These are phyloP conservation scores for Ogataea wickerhamii DNA, from an alignment of 805 yeast genomes.

Conservation along the genomic window DNA sequence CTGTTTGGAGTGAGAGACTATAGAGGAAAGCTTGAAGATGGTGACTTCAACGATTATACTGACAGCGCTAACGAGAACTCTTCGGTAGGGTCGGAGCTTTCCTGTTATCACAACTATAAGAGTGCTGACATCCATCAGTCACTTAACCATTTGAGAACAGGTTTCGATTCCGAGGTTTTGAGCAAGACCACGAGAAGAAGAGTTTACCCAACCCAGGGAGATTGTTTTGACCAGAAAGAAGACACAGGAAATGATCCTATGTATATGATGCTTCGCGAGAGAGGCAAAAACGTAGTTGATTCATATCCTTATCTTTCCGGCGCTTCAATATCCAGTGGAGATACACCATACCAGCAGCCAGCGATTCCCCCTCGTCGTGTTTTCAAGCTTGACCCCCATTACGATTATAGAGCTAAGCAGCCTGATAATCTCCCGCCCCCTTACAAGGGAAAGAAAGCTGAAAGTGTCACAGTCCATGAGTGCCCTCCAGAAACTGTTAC, in stretches of 20 bases:
- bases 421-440: background rate
- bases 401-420: background rate
- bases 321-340: background rate
- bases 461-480: background rate
- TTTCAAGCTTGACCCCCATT: background rate
- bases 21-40: background rate
- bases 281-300: background rate
- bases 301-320: background rate
- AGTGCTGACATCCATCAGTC: constrained; percentile 12
- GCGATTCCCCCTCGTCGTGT: background rate
- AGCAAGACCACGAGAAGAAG: constrained; percentile 14
- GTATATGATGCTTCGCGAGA: constrained; percentile 1
- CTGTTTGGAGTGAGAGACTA: constrained; percentile 6
- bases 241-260: background rate
- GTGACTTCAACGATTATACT: background rate
- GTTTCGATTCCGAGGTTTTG: constrained; percentile 12
- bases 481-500: background rate
- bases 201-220: constrained; percentile 1
- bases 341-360: background rate
- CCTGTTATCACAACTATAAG: constrained; percentile 17
- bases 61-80: constrained; percentile 1
- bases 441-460: background rate
- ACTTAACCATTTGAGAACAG: constrained; percentile 10
- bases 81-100: constrained; percentile 5
- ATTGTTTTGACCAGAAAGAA: background rate